Evolutionary conservation across 768 basidiomycete genomes (phyloP).

Genomic region (Artomyces pyxidatus): DNA sequence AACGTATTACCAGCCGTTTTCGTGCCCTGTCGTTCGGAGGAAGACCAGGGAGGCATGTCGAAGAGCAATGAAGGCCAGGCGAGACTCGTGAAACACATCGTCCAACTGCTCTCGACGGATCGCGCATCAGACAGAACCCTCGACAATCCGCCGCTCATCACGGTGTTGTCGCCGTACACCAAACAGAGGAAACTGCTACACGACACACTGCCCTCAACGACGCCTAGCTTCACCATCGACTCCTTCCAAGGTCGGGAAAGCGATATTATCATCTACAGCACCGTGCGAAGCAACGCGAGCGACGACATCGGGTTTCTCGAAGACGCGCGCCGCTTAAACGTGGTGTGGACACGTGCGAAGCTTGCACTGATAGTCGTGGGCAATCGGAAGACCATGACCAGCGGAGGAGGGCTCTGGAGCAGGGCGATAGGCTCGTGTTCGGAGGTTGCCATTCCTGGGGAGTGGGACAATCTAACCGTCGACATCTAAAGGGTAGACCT

Average conservation of each 20-base stretch:
- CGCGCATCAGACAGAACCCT: neutral
- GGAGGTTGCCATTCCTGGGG: constrained; percentile 20
- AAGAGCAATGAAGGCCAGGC: constrained; percentile 57
- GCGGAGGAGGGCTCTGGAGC: constrained; percentile 39
- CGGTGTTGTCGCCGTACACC: constrained; percentile 52
- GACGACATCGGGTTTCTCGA: constrained; percentile 61
- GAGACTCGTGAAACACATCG: constrained; percentile 39
- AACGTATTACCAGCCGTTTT: constrained; percentile 46
- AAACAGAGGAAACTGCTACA: constrained; percentile 46
- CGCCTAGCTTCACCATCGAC: constrained; percentile 42
- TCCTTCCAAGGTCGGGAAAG: constrained; percentile 64
- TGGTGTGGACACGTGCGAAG: constrained; percentile 63
- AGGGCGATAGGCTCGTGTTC: constrained; percentile 33
- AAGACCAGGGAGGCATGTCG: constrained; percentile 50
- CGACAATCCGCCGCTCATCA: constrained; percentile 22
- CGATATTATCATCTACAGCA: constrained; percentile 58
- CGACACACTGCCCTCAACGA: constrained; percentile 24
- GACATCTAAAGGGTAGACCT: neutral
- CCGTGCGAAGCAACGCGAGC: constrained; percentile 52
- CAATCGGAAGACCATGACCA: constrained; percentile 40
- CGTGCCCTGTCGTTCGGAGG: constrained; percentile 47
- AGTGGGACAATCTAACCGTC: neutral
- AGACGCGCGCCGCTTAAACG: constrained; percentile 52
- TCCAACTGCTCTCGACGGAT: constrained; percentile 31
- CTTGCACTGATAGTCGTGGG: constrained; percentile 56